phyloP scores from a whole-genome alignment of 2,329 filamentous ascomycete species.

The Fusarium oxysporum region DNA sequence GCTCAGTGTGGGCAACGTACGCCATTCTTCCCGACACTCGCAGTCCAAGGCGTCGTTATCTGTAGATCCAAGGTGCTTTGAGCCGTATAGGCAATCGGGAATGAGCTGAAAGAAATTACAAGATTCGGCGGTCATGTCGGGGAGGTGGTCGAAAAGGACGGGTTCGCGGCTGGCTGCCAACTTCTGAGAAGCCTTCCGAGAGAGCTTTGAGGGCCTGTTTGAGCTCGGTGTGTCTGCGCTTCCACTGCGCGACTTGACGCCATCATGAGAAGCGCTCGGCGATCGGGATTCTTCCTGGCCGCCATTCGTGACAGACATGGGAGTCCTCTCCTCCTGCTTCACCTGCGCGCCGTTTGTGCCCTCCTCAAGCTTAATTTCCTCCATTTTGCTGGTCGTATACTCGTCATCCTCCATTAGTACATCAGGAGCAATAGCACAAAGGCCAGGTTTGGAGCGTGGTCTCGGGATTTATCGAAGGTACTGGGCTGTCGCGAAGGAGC shows the following conservation, averaged over 20 bases:
- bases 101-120: slow-evolving; percentile 83
- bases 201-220: slow-evolving; percentile 73
- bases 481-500: slow-evolving; percentile 18
- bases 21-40: slow-evolving; percentile 94
- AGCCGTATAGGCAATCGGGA: slow-evolving; percentile 87
- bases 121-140: slow-evolving; percentile 83
- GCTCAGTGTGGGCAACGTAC: slow-evolving; percentile 67
- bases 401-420: slow-evolving; percentile 57
- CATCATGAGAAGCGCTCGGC: slow-evolving; percentile 58
- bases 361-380: slow-evolving; percentile 59
- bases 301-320: slow-evolving; percentile 52
- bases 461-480: slow-evolving; percentile 13
- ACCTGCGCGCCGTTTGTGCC: slow-evolving; percentile 52
- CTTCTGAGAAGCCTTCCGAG: slow-evolving; percentile 80
- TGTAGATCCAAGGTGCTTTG: slow-evolving; percentile 89
- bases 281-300: slow-evolving; percentile 48
- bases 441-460: slow-evolving; percentile 13
- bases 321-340: slow-evolving; percentile 56
- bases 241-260: slow-evolving; percentile 60
- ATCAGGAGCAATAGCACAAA: slow-evolving; percentile 38
- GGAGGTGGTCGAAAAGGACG: slow-evolving; percentile 77
- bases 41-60: slow-evolving; percentile 93
- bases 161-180: slow-evolving; percentile 68
- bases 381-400: slow-evolving; percentile 55
- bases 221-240: slow-evolving; percentile 62